Conservation (phyloP, 257 asterid species). For the Solanum raphanifolium region DNA sequence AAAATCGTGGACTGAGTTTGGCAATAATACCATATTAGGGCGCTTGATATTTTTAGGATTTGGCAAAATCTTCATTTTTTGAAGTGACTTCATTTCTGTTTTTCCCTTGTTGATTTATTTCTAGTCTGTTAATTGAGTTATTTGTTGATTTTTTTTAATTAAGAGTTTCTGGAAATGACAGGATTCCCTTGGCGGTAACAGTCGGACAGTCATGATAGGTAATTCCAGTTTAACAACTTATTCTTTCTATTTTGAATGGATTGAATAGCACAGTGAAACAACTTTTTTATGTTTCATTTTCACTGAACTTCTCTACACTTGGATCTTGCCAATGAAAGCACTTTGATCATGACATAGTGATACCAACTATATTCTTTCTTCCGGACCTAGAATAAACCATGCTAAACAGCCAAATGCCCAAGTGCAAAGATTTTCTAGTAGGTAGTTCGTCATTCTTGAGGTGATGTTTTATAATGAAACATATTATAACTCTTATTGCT, state of each 20-base stretch:
- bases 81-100: neutral
- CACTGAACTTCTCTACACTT: neutral
- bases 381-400: neutral
- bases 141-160: neutral
- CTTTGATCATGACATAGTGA: neutral
- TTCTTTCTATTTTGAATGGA: neutral
- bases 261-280: neutral
- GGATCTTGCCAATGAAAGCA: neutral
- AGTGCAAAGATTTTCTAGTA: neutral
- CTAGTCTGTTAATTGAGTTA: neutral
- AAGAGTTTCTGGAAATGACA: constrained; percentile 24
- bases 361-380: neutral
- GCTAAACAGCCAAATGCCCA: neutral
- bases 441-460: neutral
- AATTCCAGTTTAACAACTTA: neutral
- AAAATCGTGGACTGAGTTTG: neutral
- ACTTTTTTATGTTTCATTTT: neutral
- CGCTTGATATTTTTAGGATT: neutral
- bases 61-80: neutral
- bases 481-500: neutral
- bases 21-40: neutral
- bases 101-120: neutral
- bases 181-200: constrained; percentile 99
- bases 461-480: neutral
- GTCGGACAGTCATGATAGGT: constrained; percentile 99